A percentile compares a stretch with the other conserved stretches of the same genome.
These are phyloP conservation scores for Malbranchea cinnamomea DNA, from an alignment of 2,329 filamentous ascomycete genomes.

Conservation along the genomic window DNA sequence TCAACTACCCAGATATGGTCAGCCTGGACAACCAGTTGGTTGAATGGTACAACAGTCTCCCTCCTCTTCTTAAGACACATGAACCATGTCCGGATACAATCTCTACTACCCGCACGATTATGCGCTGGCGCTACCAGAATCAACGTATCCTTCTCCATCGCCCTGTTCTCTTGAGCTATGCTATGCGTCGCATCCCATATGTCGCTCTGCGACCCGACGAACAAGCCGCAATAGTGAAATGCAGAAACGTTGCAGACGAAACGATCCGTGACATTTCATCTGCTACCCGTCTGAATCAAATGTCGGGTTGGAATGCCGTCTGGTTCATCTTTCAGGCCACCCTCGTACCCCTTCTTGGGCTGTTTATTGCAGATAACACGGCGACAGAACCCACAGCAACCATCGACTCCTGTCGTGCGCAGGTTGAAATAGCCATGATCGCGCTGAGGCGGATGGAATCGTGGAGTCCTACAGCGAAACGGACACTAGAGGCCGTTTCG, in stretches of 20 bases:
- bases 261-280: slow-evolving; percentile 58
- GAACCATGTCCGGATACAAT: slow-evolving; percentile 58
- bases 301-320: slow-evolving; percentile 66
- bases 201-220: slow-evolving; percentile 44
- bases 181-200: slow-evolving; percentile 38
- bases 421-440: slow-evolving; percentile 36
- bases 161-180: slow-evolving; percentile 53
- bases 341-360: slow-evolving; percentile 61
- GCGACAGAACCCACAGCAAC: slow-evolving; percentile 46
- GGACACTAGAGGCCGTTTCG: slow-evolving; percentile 48
- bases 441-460: slow-evolving; percentile 40
- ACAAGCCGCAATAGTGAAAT: slow-evolving; percentile 51
- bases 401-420: slow-evolving; percentile 35
- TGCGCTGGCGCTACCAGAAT: slow-evolving; percentile 73
- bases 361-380: slow-evolving; percentile 38
- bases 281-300: slow-evolving; percentile 58
- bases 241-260: slow-evolving; percentile 52
- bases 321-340: slow-evolving; percentile 71
- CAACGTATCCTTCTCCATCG: slow-evolving; percentile 62
- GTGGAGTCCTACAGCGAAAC: slow-evolving; percentile 48
- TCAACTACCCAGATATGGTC: slow-evolving; percentile 51
- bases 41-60: slow-evolving; percentile 57
- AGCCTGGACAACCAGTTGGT: slow-evolving; percentile 53
- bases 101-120: slow-evolving; percentile 54
- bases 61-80: slow-evolving; percentile 46